Evolutionary conservation across 352 stramenopile genomes (phyloP), one percentile per base, ranked within the genome.

Genomic region (Pseudoperonospora humuli): DNA sequence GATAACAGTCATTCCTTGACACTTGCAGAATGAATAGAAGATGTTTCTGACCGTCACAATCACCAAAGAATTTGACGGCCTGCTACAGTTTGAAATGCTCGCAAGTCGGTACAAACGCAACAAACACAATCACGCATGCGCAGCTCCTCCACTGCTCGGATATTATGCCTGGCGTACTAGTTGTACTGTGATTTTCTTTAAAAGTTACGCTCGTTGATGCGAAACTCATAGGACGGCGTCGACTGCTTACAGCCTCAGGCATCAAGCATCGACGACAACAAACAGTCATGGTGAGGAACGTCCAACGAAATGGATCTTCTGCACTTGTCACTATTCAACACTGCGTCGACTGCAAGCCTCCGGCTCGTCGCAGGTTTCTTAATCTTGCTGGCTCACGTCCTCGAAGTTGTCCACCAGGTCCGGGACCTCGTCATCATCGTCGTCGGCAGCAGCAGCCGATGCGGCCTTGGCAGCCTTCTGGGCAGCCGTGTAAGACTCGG

Each of bases 381-480:
- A 94, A 51, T 92, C 75, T 61, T 92, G 79, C 66, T 95, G 73
- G 69, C 83, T 96, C 61, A 97, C 89, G 50, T 98, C 95, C 66
- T 98, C 95, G 64, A 98, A 98, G 84, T 98, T 98, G 66, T 98
- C 95, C 20, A 98, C 95, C 58, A 98, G 92, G 70, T 98, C 95
- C 35, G 95, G 95, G 43, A 98, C 93, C 64, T 98, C 93, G 50
- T 98, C 94, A 54, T 98, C 94, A 54, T 98, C 92, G 36, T 96
- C 87, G 25, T 95, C 86, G 17, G 39, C 46, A 27, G 50, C 49
- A 21, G 78, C 73, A 31, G 66, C 81, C 36, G 66, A 61, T 15
- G 75, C 71, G 37, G 70, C 80, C 50, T 93, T 81, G 37, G 82
- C 75, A 23, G 69, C 70, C 59, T 85, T 89, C 59, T 86, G 77